Base-by-base conservation (phyloP, 2,329 filamentous ascomycete genomes). In the Beauveria brongniartii region DNA sequence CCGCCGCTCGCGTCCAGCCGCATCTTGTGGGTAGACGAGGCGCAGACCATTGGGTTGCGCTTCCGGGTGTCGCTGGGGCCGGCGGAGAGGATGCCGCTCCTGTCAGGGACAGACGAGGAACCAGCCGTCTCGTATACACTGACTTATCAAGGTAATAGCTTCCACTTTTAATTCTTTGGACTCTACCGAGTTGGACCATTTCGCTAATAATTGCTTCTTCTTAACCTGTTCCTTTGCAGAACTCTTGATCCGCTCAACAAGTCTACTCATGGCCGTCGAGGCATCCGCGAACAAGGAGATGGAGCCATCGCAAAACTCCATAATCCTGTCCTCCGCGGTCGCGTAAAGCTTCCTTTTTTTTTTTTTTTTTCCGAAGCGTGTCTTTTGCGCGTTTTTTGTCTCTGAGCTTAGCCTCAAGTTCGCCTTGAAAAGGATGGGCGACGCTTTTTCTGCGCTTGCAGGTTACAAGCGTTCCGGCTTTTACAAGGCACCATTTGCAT, bases 71-170 rank as follows among this genome's bases (percentile, higher is more conserved):
- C 63, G 40, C 65, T 63, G 43, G 66, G 62, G 14, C 65, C 65
- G n/a, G 67, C 66, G n/a, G 69, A 73, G 71, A 68, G 78, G 41
- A 74, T 76, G 62, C 82, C 85, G 1, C 70, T 89, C 16, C 74
- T 90, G 14, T 72, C 84, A 18, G 75, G 77, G 2, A 75, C 74
- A 10, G 82, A 86, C 55, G 85, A 90, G 59, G 85, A 91, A 51
- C 73, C 82, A n/a, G 79, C 86, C 3, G 83, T 90, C 10, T 84
- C 80, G 59, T 94, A 91, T 69, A 81, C 81, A 48, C 76, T 94
- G 30, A 82, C 89, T 61, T 89, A 90, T 68, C 79, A 90, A 81
- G 86, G 89, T 91, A 75, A 3, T 62, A 69, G 50, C 12, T 16
- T 20, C 20, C 12, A 14, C n/a, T n/a, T 6, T 5, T 50, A 2